Evolutionary conservation across 225 moss, liverwort and hornwort species (phyloP).

Genomic region (Polytrichum formosum): DNA sequence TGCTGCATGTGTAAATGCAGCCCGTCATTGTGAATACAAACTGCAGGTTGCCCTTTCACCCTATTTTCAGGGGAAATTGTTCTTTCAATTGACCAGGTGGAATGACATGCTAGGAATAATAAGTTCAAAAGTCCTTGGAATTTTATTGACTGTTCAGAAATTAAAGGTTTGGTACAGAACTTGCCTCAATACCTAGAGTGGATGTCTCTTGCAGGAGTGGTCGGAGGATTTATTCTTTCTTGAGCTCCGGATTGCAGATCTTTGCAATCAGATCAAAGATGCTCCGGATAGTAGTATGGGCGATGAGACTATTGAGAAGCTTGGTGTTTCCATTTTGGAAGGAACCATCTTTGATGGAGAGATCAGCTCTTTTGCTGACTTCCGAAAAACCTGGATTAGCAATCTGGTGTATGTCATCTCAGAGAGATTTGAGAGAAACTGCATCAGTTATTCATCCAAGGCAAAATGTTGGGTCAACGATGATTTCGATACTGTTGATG

Average conservation of each 20-base stretch:
- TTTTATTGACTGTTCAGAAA: neutral
- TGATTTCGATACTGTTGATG: constrained; percentile 22
- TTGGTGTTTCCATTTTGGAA: constrained; percentile 37
- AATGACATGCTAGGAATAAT: too few species aligned
- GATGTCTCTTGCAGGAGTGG: constrained; percentile 63
- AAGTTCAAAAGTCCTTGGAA: too few species aligned
- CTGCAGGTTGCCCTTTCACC: constrained; percentile 35
- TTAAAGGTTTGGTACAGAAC: neutral
- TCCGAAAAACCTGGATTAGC: constrained; percentile 59
- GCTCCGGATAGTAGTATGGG: constrained; percentile 23
- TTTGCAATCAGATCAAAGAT: constrained; percentile 32
- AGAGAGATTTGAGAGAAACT: constrained; percentile 69
- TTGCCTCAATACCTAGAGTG: constrained; percentile 4
- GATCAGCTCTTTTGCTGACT: constrained; percentile 52
- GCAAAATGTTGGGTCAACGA: constrained; percentile 65
- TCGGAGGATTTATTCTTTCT: constrained; percentile 88
- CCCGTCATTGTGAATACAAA: constrained; percentile 61
- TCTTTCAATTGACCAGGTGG: too few species aligned
- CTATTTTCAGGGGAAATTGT: neutral
- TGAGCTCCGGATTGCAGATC: constrained; percentile 63
- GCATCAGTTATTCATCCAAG: constrained; percentile 60
- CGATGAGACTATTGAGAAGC: constrained; percentile 18
- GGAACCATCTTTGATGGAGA: constrained; percentile 80
- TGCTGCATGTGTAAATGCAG: constrained; percentile 77
- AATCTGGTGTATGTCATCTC: constrained; percentile 60